Evolutionary conservation across 2,329 filamentous ascomycete genomes (phyloP).

Genomic region (Penicillium sp.): DNA sequence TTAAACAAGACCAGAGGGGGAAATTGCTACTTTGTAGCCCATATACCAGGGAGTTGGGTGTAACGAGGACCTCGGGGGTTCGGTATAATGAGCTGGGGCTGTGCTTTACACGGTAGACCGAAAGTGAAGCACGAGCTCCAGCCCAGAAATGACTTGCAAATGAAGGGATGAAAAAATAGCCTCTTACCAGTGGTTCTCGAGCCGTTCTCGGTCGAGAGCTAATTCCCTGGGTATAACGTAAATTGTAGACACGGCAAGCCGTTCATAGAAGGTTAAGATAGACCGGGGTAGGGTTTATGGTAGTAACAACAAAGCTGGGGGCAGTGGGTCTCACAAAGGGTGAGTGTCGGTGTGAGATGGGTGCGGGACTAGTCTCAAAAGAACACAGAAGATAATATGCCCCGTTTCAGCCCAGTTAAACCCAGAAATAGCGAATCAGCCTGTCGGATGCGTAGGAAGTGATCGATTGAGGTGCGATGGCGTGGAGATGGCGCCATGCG

Average conservation of each 20-base stretch:
- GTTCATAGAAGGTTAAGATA: background rate
- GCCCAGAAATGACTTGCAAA: background rate
- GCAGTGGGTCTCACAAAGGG: background rate
- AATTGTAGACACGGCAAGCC: background rate
- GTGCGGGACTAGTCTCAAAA: background rate
- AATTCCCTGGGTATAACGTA: background rate
- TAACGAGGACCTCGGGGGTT: background rate
- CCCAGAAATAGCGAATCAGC: conserved; percentile 14
- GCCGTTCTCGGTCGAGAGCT: conserved; percentile 1
- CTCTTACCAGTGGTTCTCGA: conserved; percentile 1
- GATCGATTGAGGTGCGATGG: conserved; percentile 13
- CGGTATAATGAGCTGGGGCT: background rate
- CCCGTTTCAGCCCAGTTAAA: background rate
- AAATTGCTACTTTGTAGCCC: background rate
- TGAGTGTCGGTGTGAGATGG: conserved; percentile 1
- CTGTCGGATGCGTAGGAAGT: background rate
- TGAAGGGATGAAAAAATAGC: background rate
- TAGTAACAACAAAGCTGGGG: background rate
- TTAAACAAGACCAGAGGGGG: background rate
- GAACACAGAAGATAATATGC: background rate
- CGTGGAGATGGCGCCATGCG: conserved; percentile 21
- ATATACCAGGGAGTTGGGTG: background rate
- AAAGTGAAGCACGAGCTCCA: background rate
- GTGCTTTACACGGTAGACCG: background rate
- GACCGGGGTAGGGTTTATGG: background rate